These are phyloP conservation scores for Tylopilus subfusipes DNA, from an alignment of 768 basidiomycete genomes.

Conservation along the genomic window DNA sequence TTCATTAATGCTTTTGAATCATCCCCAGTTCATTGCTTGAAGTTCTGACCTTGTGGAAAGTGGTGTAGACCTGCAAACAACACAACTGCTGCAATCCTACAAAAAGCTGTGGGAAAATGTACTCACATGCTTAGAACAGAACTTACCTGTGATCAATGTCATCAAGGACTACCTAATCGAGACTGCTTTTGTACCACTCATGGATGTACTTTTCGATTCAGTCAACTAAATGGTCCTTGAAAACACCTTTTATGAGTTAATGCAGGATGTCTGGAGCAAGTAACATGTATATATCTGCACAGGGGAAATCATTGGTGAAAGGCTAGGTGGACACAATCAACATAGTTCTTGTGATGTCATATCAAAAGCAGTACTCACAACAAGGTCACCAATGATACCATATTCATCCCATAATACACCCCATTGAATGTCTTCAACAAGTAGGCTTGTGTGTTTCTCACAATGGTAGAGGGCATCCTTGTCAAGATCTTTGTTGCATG, in stretches of 20 bases:
- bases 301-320: constrained; percentile 30
- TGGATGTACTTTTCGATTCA: neutral
- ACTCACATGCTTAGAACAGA: too few species aligned
- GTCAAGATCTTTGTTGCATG: neutral
- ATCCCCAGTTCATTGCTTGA: too few species aligned
- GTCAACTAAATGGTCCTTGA: neutral
- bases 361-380: too few species aligned
- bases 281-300: constrained; percentile 30
- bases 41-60: too few species aligned
- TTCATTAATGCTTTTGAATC: too few species aligned
- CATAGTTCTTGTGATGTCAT: too few species aligned
- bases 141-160: neutral
- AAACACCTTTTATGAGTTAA: neutral
- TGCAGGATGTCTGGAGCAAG: neutral
- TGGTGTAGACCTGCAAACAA: too few species aligned
- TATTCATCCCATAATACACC: constrained; percentile 23
- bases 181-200: too few species aligned
- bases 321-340: constrained; percentile 16
- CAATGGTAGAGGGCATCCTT: neutral
- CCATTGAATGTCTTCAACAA: neutral
- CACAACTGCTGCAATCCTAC: too few species aligned
- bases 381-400: constrained; percentile 20
- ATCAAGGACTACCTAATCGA: too few species aligned
- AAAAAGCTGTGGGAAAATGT: too few species aligned
- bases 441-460: neutral